These are phyloP conservation scores for Meyerozyma sp. DNA, from an alignment of 1,139 yeast species.

Conservation along the genomic window DNA sequence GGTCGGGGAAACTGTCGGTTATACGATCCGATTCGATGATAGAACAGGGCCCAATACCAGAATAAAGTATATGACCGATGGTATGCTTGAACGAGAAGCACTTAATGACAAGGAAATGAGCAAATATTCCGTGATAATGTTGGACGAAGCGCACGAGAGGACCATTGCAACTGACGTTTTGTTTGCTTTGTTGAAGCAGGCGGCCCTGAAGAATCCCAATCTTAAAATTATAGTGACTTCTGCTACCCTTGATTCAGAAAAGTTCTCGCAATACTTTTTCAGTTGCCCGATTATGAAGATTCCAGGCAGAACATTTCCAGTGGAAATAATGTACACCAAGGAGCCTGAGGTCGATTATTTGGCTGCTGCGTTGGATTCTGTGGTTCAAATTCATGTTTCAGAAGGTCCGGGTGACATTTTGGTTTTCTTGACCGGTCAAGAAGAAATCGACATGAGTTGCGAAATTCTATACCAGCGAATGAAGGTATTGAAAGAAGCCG, in stretches of 20 bases:
- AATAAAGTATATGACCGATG: conserved; percentile 83
- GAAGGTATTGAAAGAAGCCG: conserved; percentile 58
- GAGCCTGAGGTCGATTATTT: conserved; percentile 85
- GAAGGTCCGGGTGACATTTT: conserved; percentile 79
- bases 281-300: conserved; percentile 76
- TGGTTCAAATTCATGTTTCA: conserved; percentile 73
- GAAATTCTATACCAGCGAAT: conserved; percentile 66
- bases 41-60: conserved; percentile 48
- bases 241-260: conserved; percentile 83
- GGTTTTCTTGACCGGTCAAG: conserved; percentile 86
- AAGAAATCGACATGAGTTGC: conserved; percentile 87
- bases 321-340: conserved; percentile 68
- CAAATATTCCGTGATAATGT: conserved; percentile 76
- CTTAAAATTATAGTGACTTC: conserved; percentile 81
- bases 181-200: conserved; percentile 77
- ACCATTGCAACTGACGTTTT: conserved; percentile 91
- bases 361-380: conserved; percentile 75
- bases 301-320: conserved; percentile 90
- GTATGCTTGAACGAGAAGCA: conserved; percentile 86
- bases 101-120: conserved; percentile 68
- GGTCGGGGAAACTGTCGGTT: conserved; percentile 62
- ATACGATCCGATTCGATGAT: conserved; percentile 63
- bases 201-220: conserved; percentile 64
- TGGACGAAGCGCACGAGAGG: conserved; percentile 96
- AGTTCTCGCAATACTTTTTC: conserved; percentile 74